A percentile compares a stretch with the other conserved stretches of the same genome.
These are phyloP conservation scores for Colletotrichum sp. DNA, from an alignment of 2,329 filamentous ascomycete species.

Conservation along the genomic window DNA sequence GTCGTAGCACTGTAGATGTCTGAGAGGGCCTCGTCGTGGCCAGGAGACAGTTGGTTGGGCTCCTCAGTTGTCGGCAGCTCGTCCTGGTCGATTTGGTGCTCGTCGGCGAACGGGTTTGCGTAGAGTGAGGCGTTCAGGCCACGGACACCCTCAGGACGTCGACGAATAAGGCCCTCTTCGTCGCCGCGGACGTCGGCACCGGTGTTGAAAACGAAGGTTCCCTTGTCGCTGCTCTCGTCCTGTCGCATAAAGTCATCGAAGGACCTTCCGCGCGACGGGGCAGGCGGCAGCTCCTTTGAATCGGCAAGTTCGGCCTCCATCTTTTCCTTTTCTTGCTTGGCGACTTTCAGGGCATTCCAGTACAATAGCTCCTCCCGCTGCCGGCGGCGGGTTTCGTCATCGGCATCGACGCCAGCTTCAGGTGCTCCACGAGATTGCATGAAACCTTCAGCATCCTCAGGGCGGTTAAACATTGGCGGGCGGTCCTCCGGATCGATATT, in stretches of 20 bases:
- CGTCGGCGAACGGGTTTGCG: conserved; percentile 65
- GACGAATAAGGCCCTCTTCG: conserved; percentile 52
- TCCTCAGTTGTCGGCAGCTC: conserved; percentile 37
- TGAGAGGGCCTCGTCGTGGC: conserved; percentile 52
- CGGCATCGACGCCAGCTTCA: conserved; percentile 61
- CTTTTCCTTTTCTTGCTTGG: conserved; percentile 45
- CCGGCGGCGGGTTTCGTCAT: conserved; percentile 64
- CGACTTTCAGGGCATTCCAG: conserved; percentile 64
- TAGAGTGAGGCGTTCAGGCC: conserved; percentile 53
- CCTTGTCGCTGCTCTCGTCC: conserved; percentile 56
- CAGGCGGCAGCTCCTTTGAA: conserved; percentile 10
- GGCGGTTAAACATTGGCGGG: conserved; percentile 66
- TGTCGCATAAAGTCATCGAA: conserved; percentile 66
- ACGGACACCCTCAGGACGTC: conserved; percentile 50
- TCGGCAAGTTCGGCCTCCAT: conserved; percentile 23
- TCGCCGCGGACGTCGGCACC: conserved; percentile 49
- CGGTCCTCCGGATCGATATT: conserved; percentile 51
- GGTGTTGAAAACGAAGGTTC: conserved; percentile 63
- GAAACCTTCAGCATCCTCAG: conserved; percentile 70
- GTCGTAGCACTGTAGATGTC: conserved; percentile 65
- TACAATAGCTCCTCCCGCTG: conserved; percentile 70
- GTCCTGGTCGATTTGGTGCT: conserved; percentile 56
- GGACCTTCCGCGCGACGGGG: conserved; percentile 38
- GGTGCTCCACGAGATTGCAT: conserved; percentile 54
- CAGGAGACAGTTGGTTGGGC: conserved; percentile 47